Percentiles rank a stretch among this genome's conserved stretches.
Conservation (phyloP, 805 yeast genomes). For the Metschnikowia corniflorae region DNA sequence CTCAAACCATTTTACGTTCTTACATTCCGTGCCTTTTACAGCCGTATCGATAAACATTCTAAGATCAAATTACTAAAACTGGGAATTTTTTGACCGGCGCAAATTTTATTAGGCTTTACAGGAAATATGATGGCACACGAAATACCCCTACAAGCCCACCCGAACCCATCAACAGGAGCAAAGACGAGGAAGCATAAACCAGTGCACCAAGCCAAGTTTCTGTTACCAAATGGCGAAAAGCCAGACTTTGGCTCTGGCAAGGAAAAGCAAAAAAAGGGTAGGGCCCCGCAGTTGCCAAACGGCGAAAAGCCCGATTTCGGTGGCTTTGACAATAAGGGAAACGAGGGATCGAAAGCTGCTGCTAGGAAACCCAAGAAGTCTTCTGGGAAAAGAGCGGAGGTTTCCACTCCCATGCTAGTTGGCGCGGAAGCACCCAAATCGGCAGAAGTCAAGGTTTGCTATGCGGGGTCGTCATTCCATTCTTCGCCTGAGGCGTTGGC, state of each 20-base stretch:
- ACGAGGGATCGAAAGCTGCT: neutral
- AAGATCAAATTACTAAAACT: too few species aligned
- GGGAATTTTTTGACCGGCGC: too few species aligned
- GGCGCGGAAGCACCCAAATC: neutral
- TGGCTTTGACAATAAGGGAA: conserved; percentile 9
- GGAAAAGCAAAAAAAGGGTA: conserved; percentile 10
- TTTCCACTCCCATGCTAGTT: conserved; percentile 1
- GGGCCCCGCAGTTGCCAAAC: conserved; percentile 21
- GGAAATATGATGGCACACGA: conserved; percentile 28
- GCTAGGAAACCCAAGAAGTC: conserved; percentile 7
- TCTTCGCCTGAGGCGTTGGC: conserved; percentile 54
- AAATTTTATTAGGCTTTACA: conserved; percentile 1
- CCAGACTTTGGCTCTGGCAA: conserved; percentile 24
- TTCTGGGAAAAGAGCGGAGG: conserved; percentile 4
- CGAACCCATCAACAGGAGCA: conserved; percentile 12
- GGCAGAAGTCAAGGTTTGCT: conserved; percentile 25
- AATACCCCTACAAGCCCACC: conserved; percentile 26
- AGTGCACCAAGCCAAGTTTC: conserved; percentile 14
- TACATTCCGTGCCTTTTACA: too few species aligned
- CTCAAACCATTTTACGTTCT: too few species aligned
- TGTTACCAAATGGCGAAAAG: conserved; percentile 30
- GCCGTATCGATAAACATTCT: too few species aligned
- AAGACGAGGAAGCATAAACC: conserved; percentile 17
- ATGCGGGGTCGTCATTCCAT: conserved; percentile 57
- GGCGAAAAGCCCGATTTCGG: conserved; percentile 24